phyloP scores from a whole-genome alignment of 2,329 filamentous ascomycete genomes.

The Penicillium sp. region DNA sequence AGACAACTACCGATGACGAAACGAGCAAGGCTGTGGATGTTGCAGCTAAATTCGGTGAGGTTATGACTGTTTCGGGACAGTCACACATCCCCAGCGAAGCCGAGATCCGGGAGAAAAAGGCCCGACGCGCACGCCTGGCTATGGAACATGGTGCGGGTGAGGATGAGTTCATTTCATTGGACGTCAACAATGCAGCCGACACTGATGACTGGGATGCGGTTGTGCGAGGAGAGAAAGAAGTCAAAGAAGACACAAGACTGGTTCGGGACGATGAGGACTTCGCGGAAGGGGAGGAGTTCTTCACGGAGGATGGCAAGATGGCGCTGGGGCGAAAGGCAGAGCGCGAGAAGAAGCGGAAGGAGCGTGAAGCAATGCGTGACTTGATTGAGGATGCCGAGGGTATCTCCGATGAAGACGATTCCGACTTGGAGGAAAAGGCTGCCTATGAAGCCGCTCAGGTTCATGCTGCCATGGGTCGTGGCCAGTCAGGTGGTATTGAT shows the following conservation, averaged over 20 bases:
- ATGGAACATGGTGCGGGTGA: constrained; percentile 66
- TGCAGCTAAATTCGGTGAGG: constrained; percentile 48
- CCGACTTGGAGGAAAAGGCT: constrained; percentile 61
- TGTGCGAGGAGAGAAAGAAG: constrained; percentile 53
- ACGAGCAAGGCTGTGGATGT: constrained; percentile 56
- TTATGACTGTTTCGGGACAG: constrained; percentile 30
- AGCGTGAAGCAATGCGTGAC: constrained; percentile 75
- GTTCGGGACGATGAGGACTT: constrained; percentile 86
- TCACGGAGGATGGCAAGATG: constrained; percentile 78
- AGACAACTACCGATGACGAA: constrained; percentile 38
- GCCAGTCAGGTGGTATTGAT: constrained; percentile 33
- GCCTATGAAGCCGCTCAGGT: constrained; percentile 88
- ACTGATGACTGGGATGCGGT: constrained; percentile 47
- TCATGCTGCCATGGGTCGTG: constrained; percentile 69
- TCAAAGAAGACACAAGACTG: constrained; percentile 66
- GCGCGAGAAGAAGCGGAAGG: constrained; percentile 62
- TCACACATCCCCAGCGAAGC: constrained; percentile 70
- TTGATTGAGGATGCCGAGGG: constrained; percentile 79
- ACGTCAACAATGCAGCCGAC: constrained; percentile 33
- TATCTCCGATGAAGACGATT: constrained; percentile 61
- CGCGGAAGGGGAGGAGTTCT: constrained; percentile 87
- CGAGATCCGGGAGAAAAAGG: constrained; percentile 88
- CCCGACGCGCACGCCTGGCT: constrained; percentile 76
- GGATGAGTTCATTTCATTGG: constrained; percentile 49
- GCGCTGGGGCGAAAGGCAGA: constrained; percentile 77